These are phyloP conservation scores for Lunularia cruciata DNA, from an alignment of 225 moss, liverwort and hornwort species.

Conservation along the genomic window DNA sequence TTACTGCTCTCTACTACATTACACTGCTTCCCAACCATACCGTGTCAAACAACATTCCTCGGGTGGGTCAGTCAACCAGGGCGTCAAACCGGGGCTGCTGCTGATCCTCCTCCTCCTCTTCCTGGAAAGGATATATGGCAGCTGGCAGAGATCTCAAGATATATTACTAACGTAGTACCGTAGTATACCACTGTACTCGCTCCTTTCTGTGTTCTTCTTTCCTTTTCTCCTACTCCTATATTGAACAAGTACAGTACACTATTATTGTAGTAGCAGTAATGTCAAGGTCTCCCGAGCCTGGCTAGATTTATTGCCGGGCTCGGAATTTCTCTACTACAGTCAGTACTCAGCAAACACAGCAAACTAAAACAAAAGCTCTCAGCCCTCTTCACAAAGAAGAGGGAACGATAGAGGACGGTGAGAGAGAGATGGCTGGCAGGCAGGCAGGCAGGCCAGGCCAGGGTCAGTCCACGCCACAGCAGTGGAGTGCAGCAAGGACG, in stretches of 20 bases:
- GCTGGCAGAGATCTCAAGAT: too few relatives aligned
- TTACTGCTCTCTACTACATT: background rate
- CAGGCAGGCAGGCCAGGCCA: conserved; percentile 5
- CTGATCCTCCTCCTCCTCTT: too few relatives aligned
- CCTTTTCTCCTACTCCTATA: too few relatives aligned
- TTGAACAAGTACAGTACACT: too few relatives aligned
- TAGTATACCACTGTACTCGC: too few relatives aligned
- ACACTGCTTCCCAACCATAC: background rate
- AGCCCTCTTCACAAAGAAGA: background rate
- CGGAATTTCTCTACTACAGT: background rate
- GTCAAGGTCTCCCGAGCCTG: background rate
- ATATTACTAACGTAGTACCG: too few relatives aligned
- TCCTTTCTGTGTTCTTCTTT: too few relatives aligned
- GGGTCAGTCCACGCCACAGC: too few relatives aligned
- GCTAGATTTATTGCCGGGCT: background rate
- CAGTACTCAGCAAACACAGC: background rate
- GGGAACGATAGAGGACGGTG: conserved; percentile 16
- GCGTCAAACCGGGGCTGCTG: conserved; percentile 8
- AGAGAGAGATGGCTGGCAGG: conserved; percentile 7
- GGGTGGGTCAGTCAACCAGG: conserved; percentile 12
- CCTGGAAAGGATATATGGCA: too few relatives aligned
- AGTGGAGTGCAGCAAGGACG: background rate
- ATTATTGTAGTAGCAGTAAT: too few relatives aligned
- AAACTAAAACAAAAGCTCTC: background rate
- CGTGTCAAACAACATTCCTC: conserved; percentile 4